Percentiles rank a stretch among this genome's conserved stretches.
Evolutionary conservation across 805 yeast genomes (phyloP).

Genomic region (Lipomyces orientalis): DNA sequence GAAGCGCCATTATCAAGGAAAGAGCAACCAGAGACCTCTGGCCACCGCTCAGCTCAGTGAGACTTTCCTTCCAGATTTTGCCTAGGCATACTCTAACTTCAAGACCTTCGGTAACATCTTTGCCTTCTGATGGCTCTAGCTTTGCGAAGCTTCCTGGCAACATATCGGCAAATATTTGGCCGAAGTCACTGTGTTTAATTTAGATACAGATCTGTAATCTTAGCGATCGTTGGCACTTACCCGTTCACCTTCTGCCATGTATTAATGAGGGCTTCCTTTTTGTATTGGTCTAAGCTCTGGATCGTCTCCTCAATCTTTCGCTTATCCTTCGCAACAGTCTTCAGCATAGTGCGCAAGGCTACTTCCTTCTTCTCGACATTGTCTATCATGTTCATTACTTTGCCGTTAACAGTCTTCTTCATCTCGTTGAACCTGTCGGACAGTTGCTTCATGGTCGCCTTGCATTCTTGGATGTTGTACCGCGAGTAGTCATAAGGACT

Average conservation of each 20-base stretch:
- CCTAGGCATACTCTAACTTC: constrained; percentile 91
- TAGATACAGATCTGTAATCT: background rate
- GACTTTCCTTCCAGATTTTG: constrained; percentile 91
- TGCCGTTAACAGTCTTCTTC: constrained; percentile 80
- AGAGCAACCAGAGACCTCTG: constrained; percentile 90
- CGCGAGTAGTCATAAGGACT: constrained; percentile 45
- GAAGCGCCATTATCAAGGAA: constrained; percentile 85
- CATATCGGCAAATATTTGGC: constrained; percentile 83
- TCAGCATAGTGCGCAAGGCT: constrained; percentile 76
- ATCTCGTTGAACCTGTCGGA: constrained; percentile 66
- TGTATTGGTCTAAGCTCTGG: constrained; percentile 79
- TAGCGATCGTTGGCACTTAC: constrained; percentile 13
- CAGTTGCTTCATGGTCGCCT: constrained; percentile 61
- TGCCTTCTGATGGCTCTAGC: constrained; percentile 78
- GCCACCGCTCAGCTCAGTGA: constrained; percentile 96
- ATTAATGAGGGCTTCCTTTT: constrained; percentile 76
- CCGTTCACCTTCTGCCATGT: constrained; percentile 86
- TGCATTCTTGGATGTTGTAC: constrained; percentile 63
- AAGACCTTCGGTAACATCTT: constrained; percentile 85
- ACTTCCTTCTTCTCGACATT: constrained; percentile 87
- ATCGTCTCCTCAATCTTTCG: constrained; percentile 88
- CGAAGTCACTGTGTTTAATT: constrained; percentile 63
- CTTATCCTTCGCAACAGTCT: constrained; percentile 87
- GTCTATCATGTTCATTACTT: constrained; percentile 90
- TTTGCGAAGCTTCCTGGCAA: constrained; percentile 90